Evolutionary conservation across 1,139 yeast genomes (phyloP), one percentile per base, ranked within the genome.

Genomic region (Nadsonia commutata): DNA sequence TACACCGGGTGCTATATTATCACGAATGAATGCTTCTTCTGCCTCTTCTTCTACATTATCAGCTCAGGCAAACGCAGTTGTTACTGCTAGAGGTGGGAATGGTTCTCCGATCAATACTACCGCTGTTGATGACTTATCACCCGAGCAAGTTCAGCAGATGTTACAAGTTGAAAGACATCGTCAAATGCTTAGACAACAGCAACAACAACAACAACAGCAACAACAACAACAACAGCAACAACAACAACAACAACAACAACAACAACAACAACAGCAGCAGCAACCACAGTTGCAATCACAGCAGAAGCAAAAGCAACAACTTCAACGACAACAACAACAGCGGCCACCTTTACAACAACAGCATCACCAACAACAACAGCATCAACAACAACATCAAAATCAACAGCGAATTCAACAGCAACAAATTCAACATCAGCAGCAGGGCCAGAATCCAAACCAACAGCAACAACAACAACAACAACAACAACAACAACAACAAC

Each of bases 211-310:
- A 13, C 51, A 39, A 39, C 50, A 44, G 21, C 49, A 42, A 33
- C 51, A 45, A 40, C 47, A 37, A 38, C 46, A 39, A 18, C 50
- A 41, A 18, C 49, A 42, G 18, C 43, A 37, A 9, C 51, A 45
- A 39, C 51, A 46, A 23, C 45, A 47, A 31, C 52, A 47, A 38
- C 49, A 49, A 31, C 52, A 49, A 43, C 43, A 46, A 41, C 48
- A 43, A 19, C 45, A 46, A 44, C 49, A 47, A 40, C 41, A 39
- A 39, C 42, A 44, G 45, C 44, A 45, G 41, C 50, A 45, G 43
- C 47, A 47, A 31, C 45, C 45, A 40, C 44, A 38, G 18, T 48
- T 45, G 11, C 46, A 42, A 21, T 45, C 31, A 33, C 40, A 23
- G 18, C 43, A 44, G 20, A 42, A 40, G 31, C 43, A 39, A 21